Base-by-base conservation (phyloP, 2,329 filamentous ascomycete species). In the Dactylonectria macrodidyma region DNA sequence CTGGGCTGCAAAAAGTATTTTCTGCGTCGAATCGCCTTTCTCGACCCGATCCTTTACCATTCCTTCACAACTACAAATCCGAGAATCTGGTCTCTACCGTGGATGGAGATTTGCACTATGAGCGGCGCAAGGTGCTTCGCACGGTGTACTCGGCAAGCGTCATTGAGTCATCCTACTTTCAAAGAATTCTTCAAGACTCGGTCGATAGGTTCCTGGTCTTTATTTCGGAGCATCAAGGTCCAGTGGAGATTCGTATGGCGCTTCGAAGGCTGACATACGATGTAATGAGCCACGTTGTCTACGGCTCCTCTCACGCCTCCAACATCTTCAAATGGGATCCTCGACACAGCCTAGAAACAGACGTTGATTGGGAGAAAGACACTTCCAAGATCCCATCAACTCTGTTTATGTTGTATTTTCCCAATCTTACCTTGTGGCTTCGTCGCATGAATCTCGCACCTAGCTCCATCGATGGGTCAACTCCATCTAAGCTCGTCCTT, bases 21-120 rank as follows among this genome's bases (percentile, higher is more conserved):
- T 61, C 41, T 57, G 55, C 19, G 2, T n/a, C 54, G 3, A 26
- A 24, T 16, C 62, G 59, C n/a, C 47, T 60, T 4, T 62, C 61
- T 33, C 62, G 66, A 5, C 38, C 36, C 6, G 22, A 48, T 7
- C 41, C 62, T 8, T 14, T 68, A 12, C 52, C 58, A n/a, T 47
- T 59, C 33, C 56, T 63, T 34, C 66, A 68, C 47, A 62, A 68
- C 22, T 65, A 68, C 47, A 47, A 36, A 8, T n/a, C 33, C 5
- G 66, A 62, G 41, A 69, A 66, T 30, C 19, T 69, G 9, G 50
- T 66, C 8, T 56, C 62, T 8, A 69, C 47, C 2, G 62, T 69
- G 22, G 58, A 66, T 38, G 63, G 63, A 6, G 36, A 58, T 10
- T 8, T 61, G 41, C 63, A 69, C 19, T 46, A 59, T 11, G 50